These are phyloP conservation scores for Nannizziopsis arthrosporioides DNA, from an alignment of 2,329 filamentous ascomycete genomes.

Conservation along the genomic window DNA sequence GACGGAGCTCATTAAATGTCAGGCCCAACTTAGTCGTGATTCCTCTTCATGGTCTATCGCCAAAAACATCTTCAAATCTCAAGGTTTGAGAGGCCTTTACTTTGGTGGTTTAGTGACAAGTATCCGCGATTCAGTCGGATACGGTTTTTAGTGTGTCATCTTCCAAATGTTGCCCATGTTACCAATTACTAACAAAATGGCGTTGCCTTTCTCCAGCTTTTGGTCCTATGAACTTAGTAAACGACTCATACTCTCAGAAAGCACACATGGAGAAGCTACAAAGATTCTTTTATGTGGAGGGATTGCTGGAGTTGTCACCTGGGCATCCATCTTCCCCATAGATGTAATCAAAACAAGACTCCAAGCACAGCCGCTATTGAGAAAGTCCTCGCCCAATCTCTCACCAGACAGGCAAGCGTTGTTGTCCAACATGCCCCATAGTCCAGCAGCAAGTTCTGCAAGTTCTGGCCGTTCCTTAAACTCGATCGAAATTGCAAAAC, in stretches of 20 bases:
- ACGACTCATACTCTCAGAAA: slow-evolving; percentile 41
- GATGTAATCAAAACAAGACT: slow-evolving; percentile 87
- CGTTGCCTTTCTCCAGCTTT: slow-evolving; percentile 43
- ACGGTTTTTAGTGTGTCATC: slow-evolving; percentile 70
- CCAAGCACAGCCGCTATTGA: slow-evolving; percentile 53
- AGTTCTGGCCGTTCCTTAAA: slow-evolving; percentile 28
- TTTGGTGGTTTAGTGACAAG: slow-evolving; percentile 71
- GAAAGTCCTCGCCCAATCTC: background rate
- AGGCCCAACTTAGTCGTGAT: slow-evolving; percentile 55
- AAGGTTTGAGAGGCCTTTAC: slow-evolving; percentile 61
- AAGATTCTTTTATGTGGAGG: slow-evolving; percentile 74
- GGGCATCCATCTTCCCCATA: slow-evolving; percentile 80
- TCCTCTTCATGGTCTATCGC: slow-evolving; percentile 54
- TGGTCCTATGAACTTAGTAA: slow-evolving; percentile 78
- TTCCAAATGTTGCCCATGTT: background rate
- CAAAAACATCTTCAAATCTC: slow-evolving; percentile 46
- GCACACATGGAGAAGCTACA: slow-evolving; percentile 41
- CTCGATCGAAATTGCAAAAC: slow-evolving; percentile 52
- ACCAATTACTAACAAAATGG: slow-evolving; percentile 3
- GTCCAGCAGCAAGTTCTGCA: background rate
- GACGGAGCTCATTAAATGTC: slow-evolving; percentile 83
- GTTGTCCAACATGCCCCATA: slow-evolving; percentile 13
- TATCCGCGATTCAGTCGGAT: slow-evolving; percentile 76
- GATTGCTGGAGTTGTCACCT: slow-evolving; percentile 74
- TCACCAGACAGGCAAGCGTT: slow-evolving; percentile 19